These are phyloP conservation scores for Westerdykella sp. DNA, from an alignment of 2,329 filamentous ascomycete genomes.

Conservation along the genomic window DNA sequence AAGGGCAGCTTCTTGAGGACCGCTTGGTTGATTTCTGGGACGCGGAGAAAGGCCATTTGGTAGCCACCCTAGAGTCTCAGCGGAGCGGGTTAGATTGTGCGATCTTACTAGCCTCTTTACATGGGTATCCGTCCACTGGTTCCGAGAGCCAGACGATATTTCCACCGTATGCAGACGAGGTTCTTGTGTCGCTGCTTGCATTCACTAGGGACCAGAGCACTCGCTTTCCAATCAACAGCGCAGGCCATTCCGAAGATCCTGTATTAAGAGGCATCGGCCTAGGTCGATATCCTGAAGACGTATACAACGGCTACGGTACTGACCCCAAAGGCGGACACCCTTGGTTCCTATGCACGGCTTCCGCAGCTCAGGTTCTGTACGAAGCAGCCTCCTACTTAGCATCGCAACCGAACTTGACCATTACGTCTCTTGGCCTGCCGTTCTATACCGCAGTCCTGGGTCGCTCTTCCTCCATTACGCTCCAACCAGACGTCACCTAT, in stretches of 20 bases:
- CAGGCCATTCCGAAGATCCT: constrained; percentile 9
- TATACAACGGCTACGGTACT: constrained; percentile 35
- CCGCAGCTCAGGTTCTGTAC: constrained; percentile 38
- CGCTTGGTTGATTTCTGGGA: constrained; percentile 37
- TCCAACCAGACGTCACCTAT: constrained; percentile 19
- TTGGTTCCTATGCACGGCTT: constrained; percentile 41
- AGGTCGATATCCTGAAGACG: constrained; percentile 42
- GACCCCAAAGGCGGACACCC: constrained; percentile 32
- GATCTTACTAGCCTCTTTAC: constrained; percentile 35
- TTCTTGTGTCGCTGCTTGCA: constrained; percentile 33
- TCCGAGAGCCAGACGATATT: constrained; percentile 18
- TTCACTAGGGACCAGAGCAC: constrained; percentile 29
- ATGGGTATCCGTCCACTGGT: constrained; percentile 20
- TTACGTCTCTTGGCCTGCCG: constrained; percentile 25
- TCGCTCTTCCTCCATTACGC: constrained; percentile 16
- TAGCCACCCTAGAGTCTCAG: constrained; percentile 31
- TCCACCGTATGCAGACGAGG: constrained; percentile 34
- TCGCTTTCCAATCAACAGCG: constrained; percentile 37
- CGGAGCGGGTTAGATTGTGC: constrained; percentile 36
- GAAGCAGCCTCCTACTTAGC: constrained; percentile 29
- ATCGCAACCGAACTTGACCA: constrained; percentile 21
- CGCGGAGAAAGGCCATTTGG: constrained; percentile 30
- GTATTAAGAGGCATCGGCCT: constrained; percentile 30
- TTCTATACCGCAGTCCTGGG: constrained; percentile 35
- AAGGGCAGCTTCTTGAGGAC: constrained; percentile 30